Base-by-base conservation (phyloP, 2,329 filamentous ascomycete genomes). In the Colletotrichum sp. region DNA sequence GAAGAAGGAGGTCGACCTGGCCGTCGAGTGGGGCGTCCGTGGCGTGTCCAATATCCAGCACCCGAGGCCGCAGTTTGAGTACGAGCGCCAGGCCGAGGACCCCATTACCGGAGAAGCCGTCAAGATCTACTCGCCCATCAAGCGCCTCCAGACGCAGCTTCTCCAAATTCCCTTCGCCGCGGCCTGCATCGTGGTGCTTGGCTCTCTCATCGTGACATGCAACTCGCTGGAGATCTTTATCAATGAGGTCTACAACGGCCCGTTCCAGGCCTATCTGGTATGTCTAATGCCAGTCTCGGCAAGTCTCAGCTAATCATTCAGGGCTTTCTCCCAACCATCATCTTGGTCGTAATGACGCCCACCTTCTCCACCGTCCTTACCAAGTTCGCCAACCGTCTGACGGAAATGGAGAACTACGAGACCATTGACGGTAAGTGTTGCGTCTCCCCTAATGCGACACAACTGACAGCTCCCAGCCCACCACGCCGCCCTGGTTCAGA, bases 191-290 rank as follows among this genome's bases (percentile, higher is more conserved):
- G 73, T 92, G 28, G 90, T 94, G 1, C 89, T 98, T 8, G 96
- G 96, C 1, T 92, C 92, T 21, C 88, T 98, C 79, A 98, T 98
- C 78, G 92, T 94, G 15, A 92, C 92, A 16, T 97, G 95, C 81
- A 98, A 98, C 83, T 94, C 93, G 9, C 95, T 98, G 76, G 97
- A 99, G 83, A 95, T 98, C 36, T 98, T 98, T 85, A 95, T 99
- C 79, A 96, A 94, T 0, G 96, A 99, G 84, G 93, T 98, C 18
- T 98, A 99, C 84, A 91, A 93, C 75, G 97, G 97, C 0, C 95
- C 96, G 0, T 92, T 98, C 78, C 98, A 98, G 86, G 90, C 91
- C 24, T 93, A 97, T 75, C 84, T 99, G 79, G 95, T 96, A 84
- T 83, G 92, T 84, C 71, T 8, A 5, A 38, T 61, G 48, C 4